phyloP scores from a whole-genome alignment of 1,284 basidiomycete genomes.

The Pterula multifida region DNA sequence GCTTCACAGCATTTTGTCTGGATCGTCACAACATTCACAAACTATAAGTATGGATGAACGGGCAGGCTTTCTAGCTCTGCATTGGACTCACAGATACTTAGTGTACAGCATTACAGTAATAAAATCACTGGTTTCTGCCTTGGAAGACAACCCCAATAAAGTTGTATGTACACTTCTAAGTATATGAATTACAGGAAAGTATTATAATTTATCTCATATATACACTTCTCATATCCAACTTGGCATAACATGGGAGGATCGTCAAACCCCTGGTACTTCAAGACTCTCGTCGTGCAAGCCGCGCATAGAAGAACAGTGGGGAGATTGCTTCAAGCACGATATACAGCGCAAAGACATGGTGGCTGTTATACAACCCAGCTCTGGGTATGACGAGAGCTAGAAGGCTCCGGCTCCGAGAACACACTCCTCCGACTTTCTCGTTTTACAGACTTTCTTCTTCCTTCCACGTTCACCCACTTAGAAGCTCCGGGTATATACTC shows the following conservation, averaged over 20 bases:
- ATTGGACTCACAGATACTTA: too few species aligned
- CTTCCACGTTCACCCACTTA: slow-evolving; percentile 43
- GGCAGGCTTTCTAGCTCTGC: too few species aligned
- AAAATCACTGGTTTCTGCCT: too few species aligned
- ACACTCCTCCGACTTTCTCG: neutral
- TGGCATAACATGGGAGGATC: neutral
- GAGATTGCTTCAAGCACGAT: neutral
- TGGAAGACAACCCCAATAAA: too few species aligned
- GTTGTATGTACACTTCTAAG: too few species aligned
- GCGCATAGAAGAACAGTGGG: neutral
- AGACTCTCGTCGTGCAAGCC: neutral
- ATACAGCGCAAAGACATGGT: too few species aligned
- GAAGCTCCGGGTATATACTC: slow-evolving; percentile 32
- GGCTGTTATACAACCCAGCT: neutral
- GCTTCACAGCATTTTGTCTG: too few species aligned
- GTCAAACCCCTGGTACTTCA: neutral
- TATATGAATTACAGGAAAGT: neutral
- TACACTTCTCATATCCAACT: neutral
- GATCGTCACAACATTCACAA: too few species aligned
- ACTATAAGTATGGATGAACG: too few species aligned
- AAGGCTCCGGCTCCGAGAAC: neutral
- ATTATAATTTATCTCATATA: neutral
- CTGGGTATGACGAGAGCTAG: neutral
- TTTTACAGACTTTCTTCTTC: slow-evolving; percentile 28
- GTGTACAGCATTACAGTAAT: too few species aligned